Evolutionary conservation across 2,329 filamentous ascomycete genomes (phyloP).

Genomic region (Colletotrichum eremochloae): DNA sequence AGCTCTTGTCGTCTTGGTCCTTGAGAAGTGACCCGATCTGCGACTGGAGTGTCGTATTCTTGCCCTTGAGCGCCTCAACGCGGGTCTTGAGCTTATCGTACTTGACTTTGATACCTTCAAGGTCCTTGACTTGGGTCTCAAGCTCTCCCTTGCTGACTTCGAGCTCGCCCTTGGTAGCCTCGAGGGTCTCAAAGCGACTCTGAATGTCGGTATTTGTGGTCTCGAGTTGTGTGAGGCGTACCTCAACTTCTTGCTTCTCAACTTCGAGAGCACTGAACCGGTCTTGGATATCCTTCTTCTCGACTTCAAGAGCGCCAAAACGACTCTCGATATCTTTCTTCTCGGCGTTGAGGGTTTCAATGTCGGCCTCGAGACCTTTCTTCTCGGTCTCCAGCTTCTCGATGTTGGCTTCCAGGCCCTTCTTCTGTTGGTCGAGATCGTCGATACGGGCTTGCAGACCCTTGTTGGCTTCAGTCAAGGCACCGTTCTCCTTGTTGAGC

Average conservation of each 20-base stretch:
- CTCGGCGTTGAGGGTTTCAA: slow-evolving; percentile 23
- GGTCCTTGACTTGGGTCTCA: slow-evolving; percentile 34
- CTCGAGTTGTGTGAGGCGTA: slow-evolving; percentile 31
- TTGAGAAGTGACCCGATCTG: slow-evolving; percentile 36
- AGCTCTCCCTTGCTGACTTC: slow-evolving; percentile 30
- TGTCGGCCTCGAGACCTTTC: slow-evolving; percentile 21
- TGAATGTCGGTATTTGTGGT: slow-evolving; percentile 31
- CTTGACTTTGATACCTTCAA: slow-evolving; percentile 38
- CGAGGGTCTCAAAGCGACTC: slow-evolving; percentile 33
- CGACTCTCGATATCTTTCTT: slow-evolving; percentile 30
- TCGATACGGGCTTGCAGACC: slow-evolving; percentile 37
- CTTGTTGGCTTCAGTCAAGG: slow-evolving; percentile 33
- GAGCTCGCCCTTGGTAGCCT: slow-evolving; percentile 36
- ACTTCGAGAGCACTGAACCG: slow-evolving; percentile 30
- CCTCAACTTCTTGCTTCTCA: slow-evolving; percentile 34
- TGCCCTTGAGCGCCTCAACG: slow-evolving; percentile 35
- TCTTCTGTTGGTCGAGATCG: slow-evolving; percentile 38
- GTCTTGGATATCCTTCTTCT: slow-evolving; percentile 25
- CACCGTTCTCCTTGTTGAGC: slow-evolving; percentile 37
- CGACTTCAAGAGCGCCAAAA: slow-evolving; percentile 26
- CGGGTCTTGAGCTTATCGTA: slow-evolving; percentile 39
- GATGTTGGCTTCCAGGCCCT: slow-evolving; percentile 34
- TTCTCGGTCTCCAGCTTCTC: slow-evolving; percentile 37
- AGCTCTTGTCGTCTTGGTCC: slow-evolving; percentile 40
- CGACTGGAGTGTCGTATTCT: slow-evolving; percentile 34